Base-by-base conservation (phyloP, 2,329 filamentous ascomycete genomes). In the Talaromyces amestolkiae region DNA sequence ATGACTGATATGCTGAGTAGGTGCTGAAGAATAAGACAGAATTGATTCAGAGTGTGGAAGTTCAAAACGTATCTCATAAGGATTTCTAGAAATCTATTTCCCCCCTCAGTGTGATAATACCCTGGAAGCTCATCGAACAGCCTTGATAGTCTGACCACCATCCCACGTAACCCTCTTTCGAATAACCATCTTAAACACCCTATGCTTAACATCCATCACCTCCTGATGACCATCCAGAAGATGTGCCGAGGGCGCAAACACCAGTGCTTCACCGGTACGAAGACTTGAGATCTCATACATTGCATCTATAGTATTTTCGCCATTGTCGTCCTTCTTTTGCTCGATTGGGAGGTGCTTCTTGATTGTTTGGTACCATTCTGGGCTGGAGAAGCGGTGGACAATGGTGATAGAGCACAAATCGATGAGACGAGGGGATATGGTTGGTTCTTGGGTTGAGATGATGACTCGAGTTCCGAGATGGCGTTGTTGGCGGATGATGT, bases 381-480 rank as follows among this genome's bases (percentile, higher is more conserved):
- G 89, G 0, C 85, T 88, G 0, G 82, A 87, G 74, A 93, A 93
- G 0, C 88, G 83, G 71, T 93, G 90, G 0, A 93, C 86, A 17
- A 93, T 82, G 0, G 87, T 90, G n/a, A 91, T 78, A 0, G 86
- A 88, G 74, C 88, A 92, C 0, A 94, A 79, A 62, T 92, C 89
- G 0, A 94, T 81, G 0, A 95, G 82, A 17, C 83, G 82, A 0
- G 87, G 86, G 0, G 88, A 89, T 3, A 93, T 82, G 0, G 89
- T 91, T 0, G 91, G 91, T 70, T 94, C 91, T 72, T 95, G 90
- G 0, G 91, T 94, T 0, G 90, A 88, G 37, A 94, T 88, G 49
- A 94, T 73, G 4, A 93, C 81, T 0, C 91, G 84, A 0, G 85
- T 82, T 0, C 84, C 90, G 0, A 87, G 76, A 72, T 94, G 91